Conservation (phyloP, 2,329 filamentous ascomycete genomes). For the Alternaria consortialis region DNA sequence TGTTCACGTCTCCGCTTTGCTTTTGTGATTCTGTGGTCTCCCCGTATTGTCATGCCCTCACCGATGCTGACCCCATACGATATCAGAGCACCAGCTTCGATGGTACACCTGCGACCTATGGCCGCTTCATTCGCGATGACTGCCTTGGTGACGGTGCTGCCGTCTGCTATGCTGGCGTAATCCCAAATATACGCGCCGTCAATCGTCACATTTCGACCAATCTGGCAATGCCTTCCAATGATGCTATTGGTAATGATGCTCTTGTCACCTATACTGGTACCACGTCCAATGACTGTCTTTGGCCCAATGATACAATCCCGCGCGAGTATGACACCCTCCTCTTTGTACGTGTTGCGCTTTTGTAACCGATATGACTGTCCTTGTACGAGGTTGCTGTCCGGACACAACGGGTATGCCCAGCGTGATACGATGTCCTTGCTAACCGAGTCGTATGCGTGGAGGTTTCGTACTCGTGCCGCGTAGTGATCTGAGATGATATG, state of each 20-base stretch:
- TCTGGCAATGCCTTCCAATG: constrained; percentile 83
- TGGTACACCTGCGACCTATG: constrained; percentile 74
- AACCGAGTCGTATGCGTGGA: constrained; percentile 89
- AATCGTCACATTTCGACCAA: constrained; percentile 84
- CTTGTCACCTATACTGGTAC: constrained; percentile 77
- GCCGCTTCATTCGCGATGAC: constrained; percentile 78
- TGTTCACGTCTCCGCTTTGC: constrained; percentile 58
- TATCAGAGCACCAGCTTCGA: constrained; percentile 78
- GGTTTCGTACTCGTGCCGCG: constrained; percentile 82
- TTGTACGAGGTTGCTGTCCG: constrained; percentile 84
- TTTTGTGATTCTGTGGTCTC: constrained; percentile 56
- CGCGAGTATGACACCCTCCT: constrained; percentile 78
- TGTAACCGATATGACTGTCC: constrained; percentile 78
- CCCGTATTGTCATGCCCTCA: constrained; percentile 63
- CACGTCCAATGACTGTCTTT: constrained; percentile 77
- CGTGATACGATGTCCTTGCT: constrained; percentile 85
- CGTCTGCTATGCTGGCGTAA: constrained; percentile 78
- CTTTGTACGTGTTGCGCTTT: constrained; percentile 77
- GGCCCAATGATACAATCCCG: constrained; percentile 74
- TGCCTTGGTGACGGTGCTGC: constrained; percentile 72
- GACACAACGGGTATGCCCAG: constrained; percentile 89
- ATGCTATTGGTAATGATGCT: constrained; percentile 77
- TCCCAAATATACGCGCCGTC: constrained; percentile 90
- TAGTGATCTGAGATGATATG: constrained; percentile 86
- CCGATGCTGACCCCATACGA: constrained; percentile 80